A percentile compares a stretch with the other conserved stretches of the same genome.
Conservation (phyloP, 176 grass and related monocot genomes). For the Rhipidocladum racemiflorum region DNA sequence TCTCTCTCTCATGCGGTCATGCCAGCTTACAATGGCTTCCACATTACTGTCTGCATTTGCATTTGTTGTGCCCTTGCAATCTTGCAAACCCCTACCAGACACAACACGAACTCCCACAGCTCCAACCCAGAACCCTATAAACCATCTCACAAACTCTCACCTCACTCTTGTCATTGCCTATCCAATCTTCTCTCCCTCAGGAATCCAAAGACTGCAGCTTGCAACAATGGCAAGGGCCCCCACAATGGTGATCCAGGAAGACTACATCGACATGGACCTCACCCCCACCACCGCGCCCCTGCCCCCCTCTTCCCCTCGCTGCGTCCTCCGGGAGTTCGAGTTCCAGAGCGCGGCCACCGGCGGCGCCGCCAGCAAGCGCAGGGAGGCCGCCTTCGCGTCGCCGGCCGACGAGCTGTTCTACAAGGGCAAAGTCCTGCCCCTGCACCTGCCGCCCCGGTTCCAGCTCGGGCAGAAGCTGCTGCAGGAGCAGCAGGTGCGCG, state of each 20-base stretch:
- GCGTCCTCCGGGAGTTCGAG: slow-evolving; percentile 52
- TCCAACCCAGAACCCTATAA: slow-evolving; percentile 21
- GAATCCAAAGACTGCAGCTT: not conserved
- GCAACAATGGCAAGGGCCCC: slow-evolving; percentile 46
- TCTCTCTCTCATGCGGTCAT: not conserved
- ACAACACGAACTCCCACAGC: too few species aligned
- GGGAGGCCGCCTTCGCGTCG: slow-evolving; percentile 37
- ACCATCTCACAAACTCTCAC: not conserved
- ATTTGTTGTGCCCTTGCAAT: not conserved
- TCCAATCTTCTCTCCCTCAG: not conserved
- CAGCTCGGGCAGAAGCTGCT: slow-evolving; percentile 77
- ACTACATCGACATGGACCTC: slow-evolving; percentile 94
- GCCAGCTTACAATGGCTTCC: slow-evolving; percentile 12
- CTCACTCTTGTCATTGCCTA: not conserved
- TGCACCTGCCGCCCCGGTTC: slow-evolving; percentile 70
- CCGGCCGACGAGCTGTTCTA: slow-evolving; percentile 97
- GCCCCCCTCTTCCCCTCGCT: slow-evolving; percentile 33
- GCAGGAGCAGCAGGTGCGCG: slow-evolving; percentile 32
- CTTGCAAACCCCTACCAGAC: not conserved
- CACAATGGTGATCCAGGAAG: slow-evolving; percentile 56
- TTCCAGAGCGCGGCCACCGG: slow-evolving; percentile 38
- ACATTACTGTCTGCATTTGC: slow-evolving; percentile 27
- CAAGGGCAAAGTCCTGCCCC: slow-evolving; percentile 83
- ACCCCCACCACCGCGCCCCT: slow-evolving; percentile 24
- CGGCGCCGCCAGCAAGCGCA: not conserved